Base-by-base conservation (phyloP, 2,329 filamentous ascomycete genomes). In the Aspergillus intermedius region DNA sequence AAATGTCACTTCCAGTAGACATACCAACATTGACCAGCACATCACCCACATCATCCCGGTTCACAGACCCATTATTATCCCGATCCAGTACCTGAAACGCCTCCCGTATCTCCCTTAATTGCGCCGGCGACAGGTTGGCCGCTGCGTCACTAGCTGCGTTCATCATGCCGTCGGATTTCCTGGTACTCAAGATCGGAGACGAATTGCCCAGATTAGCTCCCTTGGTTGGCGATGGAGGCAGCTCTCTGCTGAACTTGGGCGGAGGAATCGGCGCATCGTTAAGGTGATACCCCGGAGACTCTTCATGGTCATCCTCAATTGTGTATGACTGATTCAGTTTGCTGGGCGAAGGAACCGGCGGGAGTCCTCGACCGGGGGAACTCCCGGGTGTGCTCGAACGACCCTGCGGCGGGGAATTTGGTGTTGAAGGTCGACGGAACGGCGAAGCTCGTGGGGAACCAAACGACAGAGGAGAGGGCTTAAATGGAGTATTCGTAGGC, bases 31-130 rank as follows among this genome's bases (percentile, higher is more conserved):
- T 90, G 50, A 80, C 82, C 28, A 98, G 79, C 80, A 95, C 95
- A 60, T 94, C 88, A 13, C 82, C 82, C 4, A 98, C 83, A 65
- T 95, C 89, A 19, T 91, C 86, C 50, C 86, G 79, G 56, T 85
- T 87, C 52, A 98, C 84, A 45, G 81, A 75, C 15, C 91, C 91
- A 62, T 93, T 89, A 61, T 89, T 91, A 68, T 93, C 86, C 51
- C 88, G 80, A 68, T 97, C 93, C 42, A 98, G 77, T 50, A 96
- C 90, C 68, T 94, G 88, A 68, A 97, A 98, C 0, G 87, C 89
- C 65, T 97, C 91, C 52, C 93, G 82, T 70, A 98, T 80, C 59
- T 88, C 88, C 61, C 91, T 83, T 32, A 96, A 82, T 59, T 96
- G 88, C 3, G 87, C 77, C 2, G 88, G 83, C 34, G 91, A 87